Base-by-base conservation (phyloP, 2,329 filamentous ascomycete species). In the Monosporascus sp. region DNA sequence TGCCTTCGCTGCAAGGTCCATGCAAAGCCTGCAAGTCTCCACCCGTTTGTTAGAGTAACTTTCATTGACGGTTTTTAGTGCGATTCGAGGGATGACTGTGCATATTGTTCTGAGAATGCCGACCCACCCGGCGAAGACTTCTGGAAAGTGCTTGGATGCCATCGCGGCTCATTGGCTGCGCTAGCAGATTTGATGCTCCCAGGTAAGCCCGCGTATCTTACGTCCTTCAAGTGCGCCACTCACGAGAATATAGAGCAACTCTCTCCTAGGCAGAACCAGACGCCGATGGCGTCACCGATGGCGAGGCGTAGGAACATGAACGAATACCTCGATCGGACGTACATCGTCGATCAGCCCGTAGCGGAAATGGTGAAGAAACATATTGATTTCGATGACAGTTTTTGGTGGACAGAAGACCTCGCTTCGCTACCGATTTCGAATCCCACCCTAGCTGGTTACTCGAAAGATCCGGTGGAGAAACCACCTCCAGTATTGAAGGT, bases 321-420 rank as follows among this genome's bases (percentile, higher is more conserved):
- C 60, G 76, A 81, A 22, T 76, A 75, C 53, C 68, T 83, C 8
- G 72, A 80, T 48, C 70, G 72, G 16, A 68, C 70, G 1, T 81
- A 78, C 52, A 68, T 71, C 16, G 65, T 76, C 20, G 65, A 70
- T n/a, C 63, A 68, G n/a, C 67, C 71, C 14, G 68, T 72, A 26
- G 62, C 69, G 2, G 68, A 72, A n/a, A 65, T 74, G 54, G 75
- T 78, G 17, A 72, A 72, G 51, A 61, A 66, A 3, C 72, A 75
- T 51, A 62, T 80, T 3, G 80, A 84, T 59, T 82, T 79, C 52
- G 71, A 78, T 35, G 80, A 84, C 58, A 73, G 72, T 2, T 83
- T 84, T 60, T 84, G 80, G 80, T 80, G 78, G 77, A 78, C 75
- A 17, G 78, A 80, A 48, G 75, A 80, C 56, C 65, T 78, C 24